phyloP scores from a whole-genome alignment of 2,329 filamentous ascomycete species.

The Ophiostoma himal-ulmi region DNA sequence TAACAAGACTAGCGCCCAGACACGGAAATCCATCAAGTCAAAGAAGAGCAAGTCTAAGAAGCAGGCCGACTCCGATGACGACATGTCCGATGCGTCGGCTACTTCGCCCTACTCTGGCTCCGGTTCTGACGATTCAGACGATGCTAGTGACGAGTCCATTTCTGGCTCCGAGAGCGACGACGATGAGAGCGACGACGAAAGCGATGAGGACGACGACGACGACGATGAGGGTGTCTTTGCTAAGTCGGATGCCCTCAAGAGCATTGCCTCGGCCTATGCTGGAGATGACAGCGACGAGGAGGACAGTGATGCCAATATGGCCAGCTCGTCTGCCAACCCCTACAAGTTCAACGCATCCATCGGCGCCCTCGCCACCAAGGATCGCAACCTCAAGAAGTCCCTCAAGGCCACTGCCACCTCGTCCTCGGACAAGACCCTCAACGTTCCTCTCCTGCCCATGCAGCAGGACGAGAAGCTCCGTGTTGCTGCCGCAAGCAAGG shows the following conservation, averaged over 20 bases:
- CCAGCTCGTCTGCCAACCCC: slow-evolving; percentile 32
- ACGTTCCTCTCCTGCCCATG: slow-evolving; percentile 74
- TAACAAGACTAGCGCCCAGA: slow-evolving; percentile 38
- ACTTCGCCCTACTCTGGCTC: slow-evolving; percentile 34
- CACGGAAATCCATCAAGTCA: slow-evolving; percentile 29
- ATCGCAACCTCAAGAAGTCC: slow-evolving; percentile 57
- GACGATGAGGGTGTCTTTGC: slow-evolving; percentile 2
- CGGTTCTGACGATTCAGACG: slow-evolving; percentile 14
- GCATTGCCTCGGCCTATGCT: slow-evolving; percentile 62
- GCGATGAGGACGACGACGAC: slow-evolving; percentile 16
- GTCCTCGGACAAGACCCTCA: slow-evolving; percentile 64
- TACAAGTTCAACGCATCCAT: slow-evolving; percentile 19
- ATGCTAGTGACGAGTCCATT: slow-evolving; percentile 31
- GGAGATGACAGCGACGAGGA: slow-evolving; percentile 44
- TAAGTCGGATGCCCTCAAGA: slow-evolving; percentile 52
- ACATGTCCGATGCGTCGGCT: slow-evolving; percentile 24
- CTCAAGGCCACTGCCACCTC: slow-evolving; percentile 60
- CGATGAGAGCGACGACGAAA: slow-evolving; percentile 7
- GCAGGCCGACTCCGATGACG: slow-evolving; percentile 39
- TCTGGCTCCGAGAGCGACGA: slow-evolving; percentile 26
- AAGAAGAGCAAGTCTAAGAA: slow-evolving; percentile 45
- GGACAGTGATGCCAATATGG: slow-evolving; percentile 37
- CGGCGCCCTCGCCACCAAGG: slow-evolving; percentile 14
- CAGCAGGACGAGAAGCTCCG: slow-evolving; percentile 84
- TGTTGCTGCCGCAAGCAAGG: slow-evolving; percentile 77